Evolutionary conservation across 140 eudicot species (phyloP).

Genomic region (Ambrosia hybrid): DNA sequence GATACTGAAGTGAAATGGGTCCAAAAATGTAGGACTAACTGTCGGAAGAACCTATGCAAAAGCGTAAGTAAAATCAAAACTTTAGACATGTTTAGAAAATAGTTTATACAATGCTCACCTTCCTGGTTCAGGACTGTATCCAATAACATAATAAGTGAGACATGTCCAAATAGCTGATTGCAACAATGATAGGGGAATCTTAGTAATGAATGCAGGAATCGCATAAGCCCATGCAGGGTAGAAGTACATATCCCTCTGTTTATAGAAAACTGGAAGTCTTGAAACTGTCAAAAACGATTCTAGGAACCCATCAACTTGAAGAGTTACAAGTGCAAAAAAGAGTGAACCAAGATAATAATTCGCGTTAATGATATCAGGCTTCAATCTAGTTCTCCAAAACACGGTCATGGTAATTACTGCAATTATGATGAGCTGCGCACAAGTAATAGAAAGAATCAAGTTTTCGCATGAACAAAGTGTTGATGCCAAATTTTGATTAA

Average conservation of each 20-base stretch:
- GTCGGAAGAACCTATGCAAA: too few species aligned
- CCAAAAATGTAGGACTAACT: too few species aligned
- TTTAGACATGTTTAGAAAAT: neutral
- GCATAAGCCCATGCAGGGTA: slow-evolving; percentile 70
- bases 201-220: slow-evolving; percentile 53
- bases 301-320: slow-evolving; percentile 53
- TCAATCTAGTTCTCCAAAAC: slow-evolving; percentile 45
- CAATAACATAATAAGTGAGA: too few species aligned
- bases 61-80: too few species aligned
- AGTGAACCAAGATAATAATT: slow-evolving; percentile 50
- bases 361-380: slow-evolving; percentile 42
- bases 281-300: slow-evolving; percentile 50
- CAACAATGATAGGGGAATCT: slow-evolving; percentile 46
- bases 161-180: slow-evolving; percentile 29
- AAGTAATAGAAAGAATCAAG: neutral
- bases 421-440: slow-evolving; percentile 47
- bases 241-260: slow-evolving; percentile 31
- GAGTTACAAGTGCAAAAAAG: slow-evolving; percentile 41
- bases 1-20: too few species aligned
- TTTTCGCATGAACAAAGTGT: too few species aligned
- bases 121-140: slow-evolving; percentile 49
- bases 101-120: slow-evolving; percentile 39
- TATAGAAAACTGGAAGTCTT: slow-evolving; percentile 48
- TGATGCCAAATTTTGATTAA: too few species aligned
- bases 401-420: slow-evolving; percentile 54